Evolutionary conservation across 2,329 filamentous ascomycete species (phyloP), one percentile per base, ranked within the genome.

Genomic region (Karstenula rhodostoma): DNA sequence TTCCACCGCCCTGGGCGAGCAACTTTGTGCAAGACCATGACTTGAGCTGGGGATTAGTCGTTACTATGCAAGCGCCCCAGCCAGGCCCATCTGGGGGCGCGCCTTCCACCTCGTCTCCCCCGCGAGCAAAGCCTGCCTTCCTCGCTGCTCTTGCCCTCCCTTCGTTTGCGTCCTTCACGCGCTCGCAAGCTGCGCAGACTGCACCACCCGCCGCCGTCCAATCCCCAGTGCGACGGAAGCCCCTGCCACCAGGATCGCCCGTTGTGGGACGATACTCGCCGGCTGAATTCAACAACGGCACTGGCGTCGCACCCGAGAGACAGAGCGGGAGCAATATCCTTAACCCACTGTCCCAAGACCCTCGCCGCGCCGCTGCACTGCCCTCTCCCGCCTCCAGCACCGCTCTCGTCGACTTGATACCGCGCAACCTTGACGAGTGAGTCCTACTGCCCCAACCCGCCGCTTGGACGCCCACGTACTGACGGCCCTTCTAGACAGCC

Each of bases 141-240:
- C 72, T 80, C 58, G 72, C 79, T 40, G 76, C 75, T 55, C 77
- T 81, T 65, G 71, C 75, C 53, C 73, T 80, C 52, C 76, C 77
- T 61, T 79, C 80, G 48, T 82, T 82, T 69, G 77, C 79, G 58
- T 73, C 77, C 62, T 81, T 81, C 33, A 42, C 49, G 70, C 78
- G 77, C 54, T 76, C 78, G 35, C 77, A 79, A 64, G 77, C 77
- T 44, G 77, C 78, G 66, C 78, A 80, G 62, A 75, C 79, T 59
- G 71, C 75, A 60, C 72, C 79, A 10, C 61, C 65, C 29, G 49
- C 65, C 29, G 66, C 64, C 13, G 61, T 70, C 58, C 71, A 71
- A 63, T 79, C 81, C 62, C 78, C 80, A 57, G 78, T 86, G 60
- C 81, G 81, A 67, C 80, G 84, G 67, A 86, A 86, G 73, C 84